Conservation (phyloP, 2,329 filamentous ascomycete species). For the Penicillium frequentans region DNA sequence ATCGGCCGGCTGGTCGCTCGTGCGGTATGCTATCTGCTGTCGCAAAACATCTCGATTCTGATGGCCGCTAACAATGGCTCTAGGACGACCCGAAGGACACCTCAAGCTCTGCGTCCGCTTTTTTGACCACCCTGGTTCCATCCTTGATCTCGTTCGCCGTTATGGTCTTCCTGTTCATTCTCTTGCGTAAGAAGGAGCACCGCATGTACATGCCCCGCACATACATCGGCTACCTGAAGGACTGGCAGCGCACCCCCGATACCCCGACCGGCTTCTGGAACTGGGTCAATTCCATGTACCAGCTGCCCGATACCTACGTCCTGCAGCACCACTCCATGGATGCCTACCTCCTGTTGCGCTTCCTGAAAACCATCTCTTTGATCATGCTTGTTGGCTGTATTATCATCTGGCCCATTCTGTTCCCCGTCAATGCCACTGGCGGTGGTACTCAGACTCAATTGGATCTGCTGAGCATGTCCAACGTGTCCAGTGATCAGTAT, state of each 20-base stretch:
- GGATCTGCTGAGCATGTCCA: conserved; percentile 76
- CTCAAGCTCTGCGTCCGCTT: conserved; percentile 44
- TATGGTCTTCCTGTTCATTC: conserved; percentile 52
- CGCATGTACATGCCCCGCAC: conserved; percentile 58
- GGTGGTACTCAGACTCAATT: conserved; percentile 65
- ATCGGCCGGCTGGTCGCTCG: conserved; percentile 17
- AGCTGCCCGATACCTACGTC: conserved; percentile 71
- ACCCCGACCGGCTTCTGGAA: conserved; percentile 64
- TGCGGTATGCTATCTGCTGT: conserved; percentile 1
- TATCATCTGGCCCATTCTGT: conserved; percentile 85
- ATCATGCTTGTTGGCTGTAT: conserved; percentile 80
- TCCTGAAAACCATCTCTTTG: conserved; percentile 73
- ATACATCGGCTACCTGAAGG: conserved; percentile 53
- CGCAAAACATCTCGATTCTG: not conserved
- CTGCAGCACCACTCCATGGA: conserved; percentile 91
- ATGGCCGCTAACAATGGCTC: not conserved
- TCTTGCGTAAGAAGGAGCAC: conserved; percentile 50
- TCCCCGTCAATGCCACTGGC: conserved; percentile 86
- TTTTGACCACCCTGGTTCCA: conserved; percentile 52
- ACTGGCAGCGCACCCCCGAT: conserved; percentile 57
- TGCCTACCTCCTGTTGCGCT: conserved; percentile 86
- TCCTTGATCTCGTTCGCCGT: conserved; percentile 46
- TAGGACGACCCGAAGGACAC: conserved; percentile 12
- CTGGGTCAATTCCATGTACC: conserved; percentile 68
- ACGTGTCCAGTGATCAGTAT: conserved; percentile 59